Base-by-base conservation (phyloP, 176 grass and related monocot genomes). In the Bonia amplexicaulis region DNA sequence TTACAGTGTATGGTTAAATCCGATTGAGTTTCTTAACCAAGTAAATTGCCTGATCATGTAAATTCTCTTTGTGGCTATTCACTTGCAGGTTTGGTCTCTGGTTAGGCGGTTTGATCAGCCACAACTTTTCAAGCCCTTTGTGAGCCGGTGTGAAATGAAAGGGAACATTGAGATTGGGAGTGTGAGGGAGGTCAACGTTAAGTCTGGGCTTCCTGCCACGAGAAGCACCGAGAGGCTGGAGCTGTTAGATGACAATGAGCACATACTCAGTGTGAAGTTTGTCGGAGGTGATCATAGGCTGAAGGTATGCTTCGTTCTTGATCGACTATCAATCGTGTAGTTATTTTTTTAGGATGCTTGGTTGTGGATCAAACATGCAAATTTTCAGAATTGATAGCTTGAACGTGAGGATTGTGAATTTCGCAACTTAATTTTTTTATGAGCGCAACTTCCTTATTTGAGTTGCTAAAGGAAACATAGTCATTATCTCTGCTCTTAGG, bases 21-120 rank as follows among this genome's bases (percentile, higher is more conserved):
- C 6, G 39, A 5, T 31, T 40, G 16, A 82, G 13, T 26, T 52
- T 39, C 27, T 26, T 27, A 82, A 76, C 76, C 26, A 48, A 70
- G 23, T 57, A 33, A 39, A 86, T 69, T 51, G 2, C 9, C 26
- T 77, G 29, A 87, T 79, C 64, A 66, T 77, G 39, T 80, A 71
- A 44, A 44, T 73, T 45, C 0, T 75, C 17, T 88, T 63, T 71
- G 51, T 37, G 20, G 22, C 49, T 20, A 31, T 57, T 54, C 48
- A 66, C 64, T 60, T 73, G 9, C 75, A 97, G 95, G 95, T 97
- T 71, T 97, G 95, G 95, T 97, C 95, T 85, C 85, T 97, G 72
- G 95, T 94, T 85, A 94, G 95, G 90, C 88, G 95, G 63, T 97
- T 97, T 82, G 95, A 97, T 94, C 92, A 97, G 77, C 95, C 95